Percentiles rank a stretch among this genome's conserved stretches.
These are phyloP conservation scores for Aechmea fasciata DNA, from an alignment of 176 grass and related monocot genomes.

Conservation along the genomic window DNA sequence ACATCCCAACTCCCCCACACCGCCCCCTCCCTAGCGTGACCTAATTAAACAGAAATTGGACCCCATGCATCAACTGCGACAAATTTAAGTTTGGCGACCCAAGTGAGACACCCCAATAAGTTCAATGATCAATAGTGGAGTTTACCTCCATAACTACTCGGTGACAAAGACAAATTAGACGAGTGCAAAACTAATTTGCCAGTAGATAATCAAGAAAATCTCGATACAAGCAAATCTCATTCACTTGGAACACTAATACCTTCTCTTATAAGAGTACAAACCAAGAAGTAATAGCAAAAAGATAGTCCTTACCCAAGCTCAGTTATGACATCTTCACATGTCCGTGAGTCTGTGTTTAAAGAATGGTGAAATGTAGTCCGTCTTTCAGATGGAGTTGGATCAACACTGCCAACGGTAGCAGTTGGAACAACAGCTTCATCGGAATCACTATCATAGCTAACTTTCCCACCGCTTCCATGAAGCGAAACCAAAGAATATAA, in stretches of 20 bases:
- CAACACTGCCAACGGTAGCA: constrained; percentile 54
- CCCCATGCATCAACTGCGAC: too few species aligned
- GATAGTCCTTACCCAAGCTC: constrained; percentile 70
- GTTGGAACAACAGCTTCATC: constrained; percentile 45
- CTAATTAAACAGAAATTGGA: too few species aligned
- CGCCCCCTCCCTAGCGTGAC: too few species aligned
- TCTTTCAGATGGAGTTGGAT: constrained; percentile 59
- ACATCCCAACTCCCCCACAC: too few species aligned
- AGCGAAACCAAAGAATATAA: constrained; percentile 49
- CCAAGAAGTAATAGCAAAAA: background rate
- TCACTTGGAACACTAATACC: background rate
- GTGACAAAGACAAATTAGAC: too few species aligned
- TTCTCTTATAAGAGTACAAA: background rate
- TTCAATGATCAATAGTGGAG: too few species aligned
- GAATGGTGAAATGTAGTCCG: constrained; percentile 51
- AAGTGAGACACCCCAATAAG: too few species aligned
- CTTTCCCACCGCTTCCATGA: constrained; percentile 18
- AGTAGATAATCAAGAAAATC: background rate
- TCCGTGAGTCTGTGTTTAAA: constrained; percentile 88
- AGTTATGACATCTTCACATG: constrained; percentile 90
- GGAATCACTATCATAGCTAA: constrained; percentile 22
- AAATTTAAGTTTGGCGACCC: too few species aligned
- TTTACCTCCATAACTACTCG: too few species aligned
- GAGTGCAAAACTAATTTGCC: too few species aligned
- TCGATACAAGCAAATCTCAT: background rate